Evolutionary conservation across 371 early-diverging fungal species (phyloP).

Genomic region (Zopfochytrium polystomum): DNA sequence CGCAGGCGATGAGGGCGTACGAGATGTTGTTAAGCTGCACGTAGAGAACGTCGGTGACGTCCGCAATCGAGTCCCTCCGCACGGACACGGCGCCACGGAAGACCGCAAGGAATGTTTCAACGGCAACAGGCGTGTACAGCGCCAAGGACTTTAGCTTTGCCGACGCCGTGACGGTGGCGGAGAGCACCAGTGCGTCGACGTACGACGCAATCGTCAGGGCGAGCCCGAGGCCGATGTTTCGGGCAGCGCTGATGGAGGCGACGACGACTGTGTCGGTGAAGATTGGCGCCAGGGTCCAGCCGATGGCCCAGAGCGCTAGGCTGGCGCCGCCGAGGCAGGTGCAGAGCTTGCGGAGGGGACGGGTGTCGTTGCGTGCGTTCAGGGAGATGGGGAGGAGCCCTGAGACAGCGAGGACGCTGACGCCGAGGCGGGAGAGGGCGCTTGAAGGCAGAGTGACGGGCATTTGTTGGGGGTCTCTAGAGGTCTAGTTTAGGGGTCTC

Average conservation of each 20-base stretch:
- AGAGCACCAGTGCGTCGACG: not conserved
- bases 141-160: not conserved
- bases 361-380: not conserved
- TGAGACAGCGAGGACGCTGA: not conserved
- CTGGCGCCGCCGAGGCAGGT: not conserved
- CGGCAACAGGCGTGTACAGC: not conserved
- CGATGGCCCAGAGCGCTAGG: not conserved
- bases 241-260: not conserved
- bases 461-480: not conserved
- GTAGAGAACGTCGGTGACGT: not conserved
- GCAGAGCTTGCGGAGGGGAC: not conserved
- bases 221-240: not conserved
- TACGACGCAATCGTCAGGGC: not conserved
- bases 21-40: constrained; percentile 1
- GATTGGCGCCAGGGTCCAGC: constrained; percentile 11
- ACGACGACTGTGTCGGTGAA: not conserved
- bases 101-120: constrained; percentile 1
- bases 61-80: constrained; percentile 13
- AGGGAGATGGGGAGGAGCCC: not conserved
- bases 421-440: not conserved
- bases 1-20: not conserved
- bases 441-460: not conserved
- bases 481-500: not conserved
- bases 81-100: constrained; percentile 15
- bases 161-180: too few species aligned